These are phyloP conservation scores for Croton setiger DNA, from an alignment of 441 rosid genomes.

Conservation along the genomic window DNA sequence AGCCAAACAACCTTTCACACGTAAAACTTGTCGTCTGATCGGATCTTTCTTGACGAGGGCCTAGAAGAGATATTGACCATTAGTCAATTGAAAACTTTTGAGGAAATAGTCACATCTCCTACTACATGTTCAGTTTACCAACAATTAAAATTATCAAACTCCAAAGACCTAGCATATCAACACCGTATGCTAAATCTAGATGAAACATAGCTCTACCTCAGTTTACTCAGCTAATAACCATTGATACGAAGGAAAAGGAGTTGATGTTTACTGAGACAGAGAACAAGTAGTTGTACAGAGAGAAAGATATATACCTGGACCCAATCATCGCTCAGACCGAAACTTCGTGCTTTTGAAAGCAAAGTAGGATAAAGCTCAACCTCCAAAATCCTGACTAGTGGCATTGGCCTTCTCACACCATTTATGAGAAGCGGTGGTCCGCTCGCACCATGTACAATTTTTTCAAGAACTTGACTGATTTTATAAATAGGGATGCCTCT, in stretches of 20 bases:
- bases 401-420: slow-evolving; percentile 88
- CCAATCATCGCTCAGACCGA: slow-evolving; percentile 88
- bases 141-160: not conserved
- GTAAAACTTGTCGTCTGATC: slow-evolving; percentile 18
- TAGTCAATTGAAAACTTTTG: slow-evolving; percentile 5
- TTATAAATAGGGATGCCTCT: slow-evolving; percentile 86
- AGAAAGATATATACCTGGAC: slow-evolving; percentile 59
- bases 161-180: not conserved
- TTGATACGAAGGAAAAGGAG: not conserved
- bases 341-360: slow-evolving; percentile 98
- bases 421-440: slow-evolving; percentile 83
- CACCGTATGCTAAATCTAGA: not conserved
- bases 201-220: not conserved
- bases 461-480: slow-evolving; percentile 77
- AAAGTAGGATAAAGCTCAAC: slow-evolving; percentile 85
- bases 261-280: not conserved
- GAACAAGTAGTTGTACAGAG: not conserved
- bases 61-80: slow-evolving; percentile 34
- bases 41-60: slow-evolving; percentile 91
- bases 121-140: not conserved
- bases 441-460: slow-evolving; percentile 66
- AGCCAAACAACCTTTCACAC: slow-evolving; percentile 7
- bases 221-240: not conserved
- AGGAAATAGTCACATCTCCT: not conserved
- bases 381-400: slow-evolving; percentile 91